Evolutionary conservation across 768 basidiomycete genomes (phyloP), one percentile per base, ranked within the genome.

Genomic region (Auricularia heimuer): DNA sequence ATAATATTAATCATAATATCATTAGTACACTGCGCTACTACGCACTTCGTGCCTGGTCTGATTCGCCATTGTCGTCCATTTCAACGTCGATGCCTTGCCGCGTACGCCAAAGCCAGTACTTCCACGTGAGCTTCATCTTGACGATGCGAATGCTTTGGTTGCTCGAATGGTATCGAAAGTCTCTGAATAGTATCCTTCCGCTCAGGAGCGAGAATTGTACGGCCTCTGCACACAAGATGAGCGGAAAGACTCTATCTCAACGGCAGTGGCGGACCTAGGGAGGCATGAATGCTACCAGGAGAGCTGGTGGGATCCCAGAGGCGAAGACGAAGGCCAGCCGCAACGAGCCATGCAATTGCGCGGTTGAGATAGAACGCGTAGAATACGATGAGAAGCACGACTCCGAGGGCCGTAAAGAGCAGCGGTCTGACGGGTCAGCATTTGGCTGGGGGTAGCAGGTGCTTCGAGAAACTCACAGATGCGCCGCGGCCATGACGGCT

Each of bases 41-140:
- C 51, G 64, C 71, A 89, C 88, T 42, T 47, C 68, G 68, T 14
- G 65, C 70, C 62, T 83, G 82, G 67, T 85, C 85, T 63, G 77
- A 80, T 16, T 78, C 81, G 34, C 78, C 77, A 33, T 75, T 70
- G 66, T 42, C 39, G 39, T 75, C 70, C 69, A 75, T 75, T 65
- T 78, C 78, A 33, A 90, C 75, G 69, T 91, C 89, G 61, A 88
- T 84, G 68, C 88, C 88, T n/a, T 84, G 82, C 8, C 88, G 84
- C 2, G 94, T 89, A 47, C 82, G 78, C 65, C 93, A 86, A 61
- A 92, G 81, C 96, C 96, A 98, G 74, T 96, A 98, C 68, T 92
- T 82, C 94, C 95, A 98, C 68, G 89, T 89, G 61, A 98, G 74
- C 71, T 92, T 86, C 1, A 87, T 90, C 75, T 92, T 91, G 60